Conservation (phyloP, 495 filamentous ascomycete genomes). For the Cenococcum geophilum region DNA sequence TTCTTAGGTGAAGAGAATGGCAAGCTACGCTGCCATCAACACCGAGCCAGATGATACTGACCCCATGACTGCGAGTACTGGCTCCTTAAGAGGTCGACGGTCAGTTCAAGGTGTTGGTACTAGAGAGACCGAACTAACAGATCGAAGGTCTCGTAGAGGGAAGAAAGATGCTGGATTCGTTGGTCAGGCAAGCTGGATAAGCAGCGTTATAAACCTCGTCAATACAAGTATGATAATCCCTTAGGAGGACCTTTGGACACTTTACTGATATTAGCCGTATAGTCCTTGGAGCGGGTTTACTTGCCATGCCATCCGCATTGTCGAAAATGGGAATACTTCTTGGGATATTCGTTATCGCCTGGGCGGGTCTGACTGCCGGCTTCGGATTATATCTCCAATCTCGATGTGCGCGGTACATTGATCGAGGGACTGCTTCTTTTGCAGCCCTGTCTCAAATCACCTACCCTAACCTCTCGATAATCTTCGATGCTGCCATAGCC, state of each 20-base stretch:
- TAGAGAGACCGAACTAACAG: constrained; percentile 15
- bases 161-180: constrained; percentile 48
- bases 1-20: constrained; percentile 25
- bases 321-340: constrained; percentile 85
- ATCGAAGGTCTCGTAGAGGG: constrained; percentile 44
- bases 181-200: constrained; percentile 81
- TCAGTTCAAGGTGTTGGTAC: constrained; percentile 9
- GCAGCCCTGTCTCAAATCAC: constrained; percentile 93
- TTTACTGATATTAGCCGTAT: constrained; percentile 7
- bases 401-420: constrained; percentile 84
- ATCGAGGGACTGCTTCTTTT: constrained; percentile 74
- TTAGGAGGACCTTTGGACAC: background rate
- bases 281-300: constrained; percentile 90
- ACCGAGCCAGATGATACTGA: constrained; percentile 34
- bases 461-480: constrained; percentile 90
- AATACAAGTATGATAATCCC: constrained; percentile 70
- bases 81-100: constrained; percentile 38
- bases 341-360: constrained; percentile 76
- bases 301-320: constrained; percentile 91
- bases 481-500: constrained; percentile 94
- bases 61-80: constrained; percentile 37
- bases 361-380: constrained; percentile 80
- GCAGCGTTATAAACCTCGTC: constrained; percentile 88
- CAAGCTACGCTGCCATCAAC: constrained; percentile 40
- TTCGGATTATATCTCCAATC: constrained; percentile 95